Conservation (phyloP, 2,329 filamentous ascomycete species). For the Aspergillus sp. region DNA sequence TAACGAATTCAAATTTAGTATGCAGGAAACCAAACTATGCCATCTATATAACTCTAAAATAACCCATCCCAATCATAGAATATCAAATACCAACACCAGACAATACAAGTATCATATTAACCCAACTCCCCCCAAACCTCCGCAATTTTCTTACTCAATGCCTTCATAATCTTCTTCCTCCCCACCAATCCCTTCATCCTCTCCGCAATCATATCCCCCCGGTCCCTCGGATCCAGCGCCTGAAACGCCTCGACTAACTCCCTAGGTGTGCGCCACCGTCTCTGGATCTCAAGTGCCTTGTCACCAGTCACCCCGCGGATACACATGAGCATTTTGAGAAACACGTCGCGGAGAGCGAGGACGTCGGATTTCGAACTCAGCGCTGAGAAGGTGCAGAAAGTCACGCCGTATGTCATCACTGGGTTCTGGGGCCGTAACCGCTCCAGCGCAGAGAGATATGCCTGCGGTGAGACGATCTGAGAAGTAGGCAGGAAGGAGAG, state of each 20-base stretch:
- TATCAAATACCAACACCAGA: not conserved
- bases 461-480: slow-evolving; percentile 52
- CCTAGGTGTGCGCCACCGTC: slow-evolving; percentile 66
- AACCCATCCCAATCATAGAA: not conserved
- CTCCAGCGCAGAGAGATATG: slow-evolving; percentile 59
- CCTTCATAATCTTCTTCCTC: slow-evolving; percentile 60
- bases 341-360: slow-evolving; percentile 67
- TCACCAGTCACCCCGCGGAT: slow-evolving; percentile 68
- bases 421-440: slow-evolving; percentile 50
- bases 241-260: slow-evolving; percentile 66
- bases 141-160: slow-evolving; percentile 61
- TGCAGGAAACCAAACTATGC: not conserved
- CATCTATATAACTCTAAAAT: not conserved
- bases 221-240: slow-evolving; percentile 46
- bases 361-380: slow-evolving; percentile 68
- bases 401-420: slow-evolving; percentile 52
- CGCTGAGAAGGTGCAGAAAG: slow-evolving; percentile 63
- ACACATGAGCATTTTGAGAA: slow-evolving; percentile 81
- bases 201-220: slow-evolving; percentile 54
- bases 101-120: slow-evolving; percentile 2
- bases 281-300: slow-evolving; percentile 72
- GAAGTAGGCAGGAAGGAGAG: slow-evolving; percentile 60
- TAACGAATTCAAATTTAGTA: not conserved
- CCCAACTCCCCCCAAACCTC: slow-evolving; percentile 58
- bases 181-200: slow-evolving; percentile 55